Conservation (phyloP, 75 land plant genomes). For the Gnetum montanum region DNA sequence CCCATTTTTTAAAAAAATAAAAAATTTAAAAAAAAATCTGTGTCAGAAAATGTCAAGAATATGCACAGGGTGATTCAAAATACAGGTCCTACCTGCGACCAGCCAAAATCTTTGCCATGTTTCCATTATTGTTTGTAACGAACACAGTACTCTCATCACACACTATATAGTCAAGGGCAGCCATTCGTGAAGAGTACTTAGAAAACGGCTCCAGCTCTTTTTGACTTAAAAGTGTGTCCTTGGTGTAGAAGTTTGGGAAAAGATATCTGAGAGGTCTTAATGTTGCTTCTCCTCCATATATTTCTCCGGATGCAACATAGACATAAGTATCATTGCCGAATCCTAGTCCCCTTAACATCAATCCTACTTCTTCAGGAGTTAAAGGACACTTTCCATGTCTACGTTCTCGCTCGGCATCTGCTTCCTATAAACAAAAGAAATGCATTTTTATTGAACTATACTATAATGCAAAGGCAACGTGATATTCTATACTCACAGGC, state of each 20-base stretch:
- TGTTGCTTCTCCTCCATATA: conserved; percentile 92
- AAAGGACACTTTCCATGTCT: conserved; percentile 90
- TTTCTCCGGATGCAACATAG: conserved; percentile 97
- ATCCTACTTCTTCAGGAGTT: conserved; percentile 92
- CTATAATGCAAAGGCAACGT: too few species aligned
- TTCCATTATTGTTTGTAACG: conserved; percentile 96
- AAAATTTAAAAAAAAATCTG: neutral
- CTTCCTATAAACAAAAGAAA: conserved; percentile 30
- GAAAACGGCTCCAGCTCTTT: conserved; percentile 64
- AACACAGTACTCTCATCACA: conserved; percentile 94
- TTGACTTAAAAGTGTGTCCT: conserved; percentile 62
- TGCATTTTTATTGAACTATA: too few species aligned
- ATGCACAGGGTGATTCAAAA: neutral
- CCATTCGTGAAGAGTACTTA: conserved; percentile 85
- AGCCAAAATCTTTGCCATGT: conserved; percentile 97
- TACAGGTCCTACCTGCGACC: conserved; percentile 65
- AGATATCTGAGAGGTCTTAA: conserved; percentile 72
- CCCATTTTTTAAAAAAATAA: conserved; percentile 6
- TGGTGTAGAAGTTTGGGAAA: conserved; percentile 88
- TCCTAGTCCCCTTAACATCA: conserved; percentile 86
- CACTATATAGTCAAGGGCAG: conserved; percentile 94
- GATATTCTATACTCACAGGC: conserved; percentile 36
- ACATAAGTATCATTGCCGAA: conserved; percentile 71
- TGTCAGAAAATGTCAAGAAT: too few species aligned
- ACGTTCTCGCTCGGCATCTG: conserved; percentile 71